Conservation (phyloP, 305 asterid genomes). For the Withania somnifera region DNA sequence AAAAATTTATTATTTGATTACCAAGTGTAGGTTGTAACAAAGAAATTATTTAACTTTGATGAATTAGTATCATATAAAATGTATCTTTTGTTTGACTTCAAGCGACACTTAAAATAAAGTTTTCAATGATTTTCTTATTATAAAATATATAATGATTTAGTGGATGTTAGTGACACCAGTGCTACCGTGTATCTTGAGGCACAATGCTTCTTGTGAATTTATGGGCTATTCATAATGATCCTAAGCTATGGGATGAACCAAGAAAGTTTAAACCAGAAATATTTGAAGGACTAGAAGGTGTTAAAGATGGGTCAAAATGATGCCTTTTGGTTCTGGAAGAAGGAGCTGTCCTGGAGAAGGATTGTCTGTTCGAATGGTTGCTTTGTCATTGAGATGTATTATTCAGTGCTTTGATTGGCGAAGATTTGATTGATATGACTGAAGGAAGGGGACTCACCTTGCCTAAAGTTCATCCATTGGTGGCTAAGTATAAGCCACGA, state of each 20-base stretch:
- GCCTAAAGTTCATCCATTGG: conserved; percentile 55
- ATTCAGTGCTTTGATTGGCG: conserved; percentile 75
- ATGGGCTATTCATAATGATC: conserved; percentile 63
- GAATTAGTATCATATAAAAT: neutral
- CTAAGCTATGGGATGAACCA: conserved; percentile 44
- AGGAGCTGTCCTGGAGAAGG: conserved; percentile 76
- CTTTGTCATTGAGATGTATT: conserved; percentile 36
- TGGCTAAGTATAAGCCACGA: conserved; percentile 49
- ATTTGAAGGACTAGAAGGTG: conserved; percentile 35
- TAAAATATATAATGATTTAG: neutral
- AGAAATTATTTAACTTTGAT: neutral
- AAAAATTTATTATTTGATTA: neutral
- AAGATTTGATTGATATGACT: conserved; percentile 43
- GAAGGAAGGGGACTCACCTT: conserved; percentile 58
- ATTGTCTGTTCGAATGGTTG: conserved; percentile 44
- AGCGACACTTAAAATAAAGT: neutral
- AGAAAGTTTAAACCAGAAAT: conserved; percentile 53
- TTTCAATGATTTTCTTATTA: neutral
- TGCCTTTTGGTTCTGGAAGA: conserved; percentile 66
- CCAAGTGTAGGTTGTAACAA: neutral
- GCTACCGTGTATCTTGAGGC: conserved; percentile 39
- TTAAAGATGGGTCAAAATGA: conserved; percentile 28
- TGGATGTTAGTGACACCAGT: neutral
- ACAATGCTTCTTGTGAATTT: conserved; percentile 54
- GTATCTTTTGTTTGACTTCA: neutral